phyloP scores from a whole-genome alignment of 2,329 filamentous ascomycete species.

The Huntiella decipiens region DNA sequence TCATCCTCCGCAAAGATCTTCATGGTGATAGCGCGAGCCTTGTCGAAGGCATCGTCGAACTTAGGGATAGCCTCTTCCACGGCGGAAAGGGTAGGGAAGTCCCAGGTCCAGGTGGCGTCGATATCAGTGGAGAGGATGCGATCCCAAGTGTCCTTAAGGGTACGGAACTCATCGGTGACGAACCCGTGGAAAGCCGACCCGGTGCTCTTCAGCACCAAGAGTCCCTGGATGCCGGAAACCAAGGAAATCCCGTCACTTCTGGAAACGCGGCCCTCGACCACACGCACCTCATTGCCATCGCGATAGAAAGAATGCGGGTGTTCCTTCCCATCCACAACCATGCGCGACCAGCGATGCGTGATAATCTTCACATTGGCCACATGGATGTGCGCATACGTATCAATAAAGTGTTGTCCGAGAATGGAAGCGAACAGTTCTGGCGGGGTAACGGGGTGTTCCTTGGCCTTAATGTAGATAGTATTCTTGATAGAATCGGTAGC shows the following conservation, averaged over 20 bases:
- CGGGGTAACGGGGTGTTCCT: constrained; percentile 78
- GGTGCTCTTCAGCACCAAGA: constrained; percentile 89
- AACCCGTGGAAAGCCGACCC: constrained; percentile 93
- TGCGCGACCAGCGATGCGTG: constrained; percentile 80
- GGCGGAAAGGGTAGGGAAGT: constrained; percentile 46
- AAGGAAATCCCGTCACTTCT: constrained; percentile 51
- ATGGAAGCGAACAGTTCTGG: constrained; percentile 81
- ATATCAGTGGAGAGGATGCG: constrained; percentile 90
- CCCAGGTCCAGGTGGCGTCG: constrained; percentile 74
- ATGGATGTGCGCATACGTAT: constrained; percentile 75
- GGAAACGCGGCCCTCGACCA: constrained; percentile 53
- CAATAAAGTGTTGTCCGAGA: constrained; percentile 73
- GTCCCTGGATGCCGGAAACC: constrained; percentile 56
- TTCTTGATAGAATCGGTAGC: constrained; percentile 98
- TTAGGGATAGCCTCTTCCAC: constrained; percentile 43
- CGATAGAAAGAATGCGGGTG: constrained; percentile 92
- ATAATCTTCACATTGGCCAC: constrained; percentile 63
- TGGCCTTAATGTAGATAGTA: constrained; percentile 86
- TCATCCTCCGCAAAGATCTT: constrained; percentile 78
- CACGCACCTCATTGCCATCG: constrained; percentile 73
- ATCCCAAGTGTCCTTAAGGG: constrained; percentile 78
- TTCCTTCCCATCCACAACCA: constrained; percentile 68
- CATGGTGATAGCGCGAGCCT: constrained; percentile 69
- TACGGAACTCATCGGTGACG: constrained; percentile 82
- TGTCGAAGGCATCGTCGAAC: constrained; percentile 65